Evolutionary conservation across 495 filamentous ascomycete genomes (phyloP), one percentile per base, ranked within the genome.

Genomic region (Tuber umbilicatum): DNA sequence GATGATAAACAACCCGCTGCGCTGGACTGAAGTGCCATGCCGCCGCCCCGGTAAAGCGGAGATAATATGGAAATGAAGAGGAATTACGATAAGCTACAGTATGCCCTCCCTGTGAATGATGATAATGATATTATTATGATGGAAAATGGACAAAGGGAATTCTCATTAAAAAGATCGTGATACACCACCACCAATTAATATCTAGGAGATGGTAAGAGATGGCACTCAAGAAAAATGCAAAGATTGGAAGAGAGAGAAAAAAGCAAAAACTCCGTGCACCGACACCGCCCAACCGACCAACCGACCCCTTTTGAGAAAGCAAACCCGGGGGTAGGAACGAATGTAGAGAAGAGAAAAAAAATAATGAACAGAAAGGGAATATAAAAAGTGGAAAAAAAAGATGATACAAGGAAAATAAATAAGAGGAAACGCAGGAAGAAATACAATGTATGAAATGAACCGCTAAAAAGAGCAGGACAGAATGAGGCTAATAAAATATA

Each of bases 301-400:
- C 45, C 45, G 2, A 27, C 50, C 50, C 23, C n/a, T 27, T 14
- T 27, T 0, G 50, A 55, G n/a, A 55, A 55, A 27, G 9, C 23
- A 55, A 27, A 27, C 10, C n/a, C 50, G 50, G n/a, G 50, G 50
- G 45, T 50, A 50, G 19, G 39, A 78, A 70, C 70, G 76, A 77
- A 69, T 68, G 76, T 77, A 43, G 7, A 37, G 38, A 40, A 70
- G 69, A 39, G 37, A 39, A 43, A 21, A 47, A 70, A 68, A 47
- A 73, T 41, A 19, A 72, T 60, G 21, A 16, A 43, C 39, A 16
- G 23, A 27, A 69, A 69, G 40, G 31, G 50, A 42, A 50, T 43
- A 50, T 23, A 43, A 73, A 70, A 73, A 60, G 17, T 38, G 35
- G 39, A 67, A 69, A 71, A 10, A 73, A 45, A 47, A 41, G 73